A percentile compares a stretch with the other conserved stretches of the same genome.
Evolutionary conservation across 257 asterid species (phyloP).

Genomic region (Primulina eburnea): DNA sequence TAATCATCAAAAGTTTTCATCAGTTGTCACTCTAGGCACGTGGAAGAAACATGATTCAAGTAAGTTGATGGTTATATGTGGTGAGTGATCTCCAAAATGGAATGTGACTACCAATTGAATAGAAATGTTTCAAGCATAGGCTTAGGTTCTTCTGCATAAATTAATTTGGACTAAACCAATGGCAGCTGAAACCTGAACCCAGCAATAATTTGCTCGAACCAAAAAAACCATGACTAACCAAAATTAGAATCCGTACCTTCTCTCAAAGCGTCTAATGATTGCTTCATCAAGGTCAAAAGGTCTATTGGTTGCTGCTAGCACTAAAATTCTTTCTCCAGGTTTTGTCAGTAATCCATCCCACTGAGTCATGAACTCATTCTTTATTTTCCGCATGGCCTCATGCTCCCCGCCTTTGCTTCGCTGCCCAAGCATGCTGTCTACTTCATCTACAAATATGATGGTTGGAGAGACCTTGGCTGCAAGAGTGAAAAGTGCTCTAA

Average conservation of each 20-base stretch:
- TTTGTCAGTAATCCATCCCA: conserved; percentile 84
- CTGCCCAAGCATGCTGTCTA: conserved; percentile 91
- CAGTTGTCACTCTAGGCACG: conserved; percentile 4
- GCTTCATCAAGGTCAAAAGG: conserved; percentile 96
- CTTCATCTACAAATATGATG: conserved; percentile 89
- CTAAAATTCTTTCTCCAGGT: conserved; percentile 75
- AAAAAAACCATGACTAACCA: conserved; percentile 1
- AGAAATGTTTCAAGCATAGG: background rate
- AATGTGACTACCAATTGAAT: background rate
- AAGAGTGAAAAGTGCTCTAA: conserved; percentile 74
- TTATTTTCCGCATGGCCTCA: conserved; percentile 86
- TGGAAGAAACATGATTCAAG: background rate
- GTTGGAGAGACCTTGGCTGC: conserved; percentile 91
- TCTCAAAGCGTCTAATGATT: conserved; percentile 79
- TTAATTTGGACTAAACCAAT: background rate
- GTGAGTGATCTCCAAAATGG: background rate
- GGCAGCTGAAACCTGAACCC: background rate
- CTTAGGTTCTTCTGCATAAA: background rate
- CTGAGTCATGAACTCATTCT: conserved; percentile 87
- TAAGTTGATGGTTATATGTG: background rate
- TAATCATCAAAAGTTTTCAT: conserved; percentile 1
- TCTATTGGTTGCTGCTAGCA: conserved; percentile 87
- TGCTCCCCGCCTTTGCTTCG: conserved; percentile 78
- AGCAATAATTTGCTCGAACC: background rate
- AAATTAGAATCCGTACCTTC: conserved; percentile 45